Evolutionary conservation across 2,329 filamentous ascomycete species (phyloP), one percentile per base, ranked within the genome.

Genomic region (Beauveria brongniartii): DNA sequence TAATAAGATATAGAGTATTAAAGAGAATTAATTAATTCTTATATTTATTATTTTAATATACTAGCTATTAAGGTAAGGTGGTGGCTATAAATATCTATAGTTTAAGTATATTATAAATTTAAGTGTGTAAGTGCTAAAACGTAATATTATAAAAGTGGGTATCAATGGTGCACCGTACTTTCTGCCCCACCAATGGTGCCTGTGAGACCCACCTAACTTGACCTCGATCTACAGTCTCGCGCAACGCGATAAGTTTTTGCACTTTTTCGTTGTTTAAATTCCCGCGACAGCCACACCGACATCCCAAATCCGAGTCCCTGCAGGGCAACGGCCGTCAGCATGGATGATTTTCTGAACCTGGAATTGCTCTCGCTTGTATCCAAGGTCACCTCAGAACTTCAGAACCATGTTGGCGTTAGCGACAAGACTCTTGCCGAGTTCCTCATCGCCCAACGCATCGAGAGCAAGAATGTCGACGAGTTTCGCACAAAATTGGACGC

Each of bases 381-480:
- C 55, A 96, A 93, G 74, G 91, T 99, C 68, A 92, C 92, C 16
- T 93, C 90, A 20, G 94, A 99, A 75, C 82, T 99, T 58, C 89
- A 96, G 69, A 99, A 99, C 71, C 91, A 99, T 75, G 77, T 97
- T 63, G 91, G 92, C 61, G 86, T 97, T 68, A 89, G 84, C 72
- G 92, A 99, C 76, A 97, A 96, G 75, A 96, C 91, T 5, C 85
- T 99, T 28, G 92, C 94, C 67, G 94, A 99, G 75, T 99, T 96
- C 71, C 86, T 99, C 69, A 96, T 99, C 70, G 90, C 90, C 64
- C 89, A 96, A 72, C 91, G 96, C 68, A 76, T 88, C 72, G 84
- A 92, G 81, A 89, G 86, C 77, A 81, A 80, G 56, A 82, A 82
- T 30, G 79, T 90, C 61, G 74, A 81, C 57, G 86, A 89, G 30